phyloP scores from a whole-genome alignment of 495 filamentous ascomycete species.

The Aspergillus avenaceus region DNA sequence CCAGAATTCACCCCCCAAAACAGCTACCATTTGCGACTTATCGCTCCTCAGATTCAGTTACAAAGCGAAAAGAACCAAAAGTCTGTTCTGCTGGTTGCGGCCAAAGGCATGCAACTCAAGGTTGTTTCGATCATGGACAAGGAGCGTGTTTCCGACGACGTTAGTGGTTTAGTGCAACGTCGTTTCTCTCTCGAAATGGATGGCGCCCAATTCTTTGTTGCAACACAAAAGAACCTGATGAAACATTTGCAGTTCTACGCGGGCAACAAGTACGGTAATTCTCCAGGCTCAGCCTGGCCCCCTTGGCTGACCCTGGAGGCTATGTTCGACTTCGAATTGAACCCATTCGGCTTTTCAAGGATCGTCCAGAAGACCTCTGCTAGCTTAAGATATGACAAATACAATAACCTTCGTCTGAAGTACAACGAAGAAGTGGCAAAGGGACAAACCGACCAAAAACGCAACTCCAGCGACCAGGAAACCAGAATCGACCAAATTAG shows the following conservation, averaged over 20 bases:
- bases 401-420: constrained; percentile 93
- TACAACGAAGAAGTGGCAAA: constrained; percentile 91
- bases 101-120: constrained; percentile 95
- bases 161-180: constrained; percentile 90
- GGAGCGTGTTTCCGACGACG: constrained; percentile 82
- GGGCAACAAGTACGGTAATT: constrained; percentile 86
- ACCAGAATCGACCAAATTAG: constrained; percentile 89
- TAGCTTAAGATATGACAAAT: constrained; percentile 92
- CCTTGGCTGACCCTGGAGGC: constrained; percentile 97
- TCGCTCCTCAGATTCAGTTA: constrained; percentile 94
- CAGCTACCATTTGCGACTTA: constrained; percentile 88
- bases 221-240: constrained; percentile 81
- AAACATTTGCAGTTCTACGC: constrained; percentile 88
- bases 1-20: constrained; percentile 92
- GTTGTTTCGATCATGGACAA: constrained; percentile 98
- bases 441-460: constrained; percentile 38
- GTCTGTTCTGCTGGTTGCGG: constrained; percentile 85
- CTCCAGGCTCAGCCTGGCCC: constrained; percentile 82
- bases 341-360: constrained; percentile 92
- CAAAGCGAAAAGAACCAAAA: constrained; percentile 97
- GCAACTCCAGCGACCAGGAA: constrained; percentile 49
- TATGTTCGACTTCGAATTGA: constrained; percentile 91
- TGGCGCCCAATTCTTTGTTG: constrained; percentile 95
- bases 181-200: constrained; percentile 93
- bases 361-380: constrained; percentile 95